Evolutionary conservation across 768 basidiomycete genomes (phyloP).

Genomic region (Rhizopogon rudus): DNA sequence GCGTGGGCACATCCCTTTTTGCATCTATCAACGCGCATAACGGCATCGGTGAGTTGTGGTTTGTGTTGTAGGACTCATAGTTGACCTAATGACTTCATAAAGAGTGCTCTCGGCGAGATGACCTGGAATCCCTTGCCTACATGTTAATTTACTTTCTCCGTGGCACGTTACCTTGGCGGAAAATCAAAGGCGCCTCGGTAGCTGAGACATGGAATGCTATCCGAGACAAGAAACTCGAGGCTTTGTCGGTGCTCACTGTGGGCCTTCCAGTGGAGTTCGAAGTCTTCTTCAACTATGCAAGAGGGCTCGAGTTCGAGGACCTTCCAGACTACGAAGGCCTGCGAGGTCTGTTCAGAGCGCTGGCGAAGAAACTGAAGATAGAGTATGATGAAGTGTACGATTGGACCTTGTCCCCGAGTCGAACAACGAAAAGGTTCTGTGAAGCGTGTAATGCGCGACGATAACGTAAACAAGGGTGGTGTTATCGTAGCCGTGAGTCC

Average conservation of each 20-base stretch:
- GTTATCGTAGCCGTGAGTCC: background rate
- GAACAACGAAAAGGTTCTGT: conserved; percentile 25
- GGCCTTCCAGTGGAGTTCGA: conserved; percentile 80
- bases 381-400: conserved; percentile 45
- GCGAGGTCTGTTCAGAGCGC: conserved; percentile 54
- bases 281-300: conserved; percentile 71
- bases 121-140: conserved; percentile 76
- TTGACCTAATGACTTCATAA: conserved; percentile 4
- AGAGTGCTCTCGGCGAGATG: conserved; percentile 77
- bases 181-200: conserved; percentile 60
- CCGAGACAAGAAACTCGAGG: conserved; percentile 63
- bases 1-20: conserved; percentile 75
- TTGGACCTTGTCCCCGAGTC: conserved; percentile 20
- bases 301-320: conserved; percentile 83
- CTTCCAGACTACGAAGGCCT: conserved; percentile 86
- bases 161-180: conserved; percentile 76
- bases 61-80: background rate
- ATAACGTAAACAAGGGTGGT: background rate
- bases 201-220: conserved; percentile 75
- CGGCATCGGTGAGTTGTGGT: conserved; percentile 53
- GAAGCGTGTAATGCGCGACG: conserved; percentile 25
- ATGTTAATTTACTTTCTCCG: conserved; percentile 81
- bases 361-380: conserved; percentile 13
- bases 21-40: conserved; percentile 71
- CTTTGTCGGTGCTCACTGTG: conserved; percentile 63